Evolutionary conservation across 495 filamentous ascomycete genomes (phyloP), one percentile per base, ranked within the genome.

Genomic region (Aspergillus nidulans): DNA sequence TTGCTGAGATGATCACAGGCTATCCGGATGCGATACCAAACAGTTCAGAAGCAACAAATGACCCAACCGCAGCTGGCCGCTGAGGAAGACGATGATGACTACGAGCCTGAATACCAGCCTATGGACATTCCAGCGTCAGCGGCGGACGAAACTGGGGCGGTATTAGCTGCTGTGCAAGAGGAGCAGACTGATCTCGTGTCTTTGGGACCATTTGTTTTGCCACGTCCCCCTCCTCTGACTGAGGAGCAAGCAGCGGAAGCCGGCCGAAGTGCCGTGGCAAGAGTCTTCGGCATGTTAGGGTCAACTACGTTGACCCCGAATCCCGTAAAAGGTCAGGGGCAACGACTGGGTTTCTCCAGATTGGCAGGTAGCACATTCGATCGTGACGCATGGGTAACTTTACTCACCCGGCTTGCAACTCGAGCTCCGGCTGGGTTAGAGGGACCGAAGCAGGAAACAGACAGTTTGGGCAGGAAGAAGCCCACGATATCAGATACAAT

Each of bases 301-400:
- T 75, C 80, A 6, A 79, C 91, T 10, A 87, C 90, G 41, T 82
- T 87, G 51, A 78, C 83, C 7, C 69, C 81, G 13, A 0, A 79
- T 78, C 52, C 73, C 78, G 12, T 59, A 58, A 69, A 78, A 68
- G 60, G 60, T 51, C 43, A 69, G 61, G 68, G 72, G 49, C 71
- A 72, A 50, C 63, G 69, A 19, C 61, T 67, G 1, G 94, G 94
- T 4, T 85, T 97, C 57, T 85, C 89, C 56, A 80, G 92, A 40
- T 75, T 96, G 19, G 94, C 92, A 1, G 91, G 88, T 10, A 94
- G 86, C 66, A 86, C 81, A 4, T 88, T 90, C 61, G 92, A 96
- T 63, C 82, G 88, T 54, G 91, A 97, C 48, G 87, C 91, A 3
- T 98, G 92, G 94, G 78, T 95, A 34, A 90, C 91, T 1, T 72